These are phyloP conservation scores for Boeremia lycopersici DNA, from an alignment of 2,329 filamentous ascomycete genomes.

Conservation along the genomic window DNA sequence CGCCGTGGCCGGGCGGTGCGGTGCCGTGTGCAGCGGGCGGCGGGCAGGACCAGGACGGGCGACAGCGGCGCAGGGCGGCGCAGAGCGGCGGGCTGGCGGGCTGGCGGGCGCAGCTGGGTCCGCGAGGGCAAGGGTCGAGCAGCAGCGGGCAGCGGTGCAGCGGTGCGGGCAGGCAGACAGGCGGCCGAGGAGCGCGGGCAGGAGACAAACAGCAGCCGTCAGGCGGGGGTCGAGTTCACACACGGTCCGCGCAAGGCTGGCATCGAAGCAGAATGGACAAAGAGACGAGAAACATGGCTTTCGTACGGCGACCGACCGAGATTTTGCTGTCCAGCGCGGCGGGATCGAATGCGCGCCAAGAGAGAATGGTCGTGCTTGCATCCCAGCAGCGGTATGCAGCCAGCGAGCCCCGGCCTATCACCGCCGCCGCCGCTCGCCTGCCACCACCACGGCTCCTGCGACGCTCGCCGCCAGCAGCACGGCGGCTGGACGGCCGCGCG, in stretches of 20 bases:
- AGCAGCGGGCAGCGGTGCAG: not conserved
- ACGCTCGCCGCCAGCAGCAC: constrained; percentile 10
- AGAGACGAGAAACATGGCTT: constrained; percentile 18
- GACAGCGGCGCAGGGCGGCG: not conserved
- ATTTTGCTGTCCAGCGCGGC: constrained; percentile 20
- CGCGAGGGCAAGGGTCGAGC: not conserved
- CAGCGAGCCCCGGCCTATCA: constrained; percentile 11
- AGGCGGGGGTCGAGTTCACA: constrained; percentile 4
- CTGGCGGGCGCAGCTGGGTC: constrained; percentile 1
- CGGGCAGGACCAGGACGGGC: not conserved
- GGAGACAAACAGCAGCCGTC: constrained; percentile 17
- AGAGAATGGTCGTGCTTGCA: constrained; percentile 12
- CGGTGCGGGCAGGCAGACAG: not conserved
- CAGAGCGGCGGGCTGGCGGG: constrained; percentile 1
- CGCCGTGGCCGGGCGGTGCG: not conserved
- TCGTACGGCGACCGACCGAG: constrained; percentile 14
- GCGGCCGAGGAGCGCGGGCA: constrained; percentile 2
- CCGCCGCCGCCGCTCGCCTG: not conserved
- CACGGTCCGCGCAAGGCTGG: constrained; percentile 16
- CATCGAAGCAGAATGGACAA: constrained; percentile 16
- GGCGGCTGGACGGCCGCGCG: not conserved
- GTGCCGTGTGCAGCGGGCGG: not conserved
- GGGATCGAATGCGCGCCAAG: constrained; percentile 17
- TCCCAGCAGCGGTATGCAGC: constrained; percentile 15
- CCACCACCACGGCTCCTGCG: constrained; percentile 1